Conservation (phyloP, 345 rosid species). For the Kernera saxatilis region DNA sequence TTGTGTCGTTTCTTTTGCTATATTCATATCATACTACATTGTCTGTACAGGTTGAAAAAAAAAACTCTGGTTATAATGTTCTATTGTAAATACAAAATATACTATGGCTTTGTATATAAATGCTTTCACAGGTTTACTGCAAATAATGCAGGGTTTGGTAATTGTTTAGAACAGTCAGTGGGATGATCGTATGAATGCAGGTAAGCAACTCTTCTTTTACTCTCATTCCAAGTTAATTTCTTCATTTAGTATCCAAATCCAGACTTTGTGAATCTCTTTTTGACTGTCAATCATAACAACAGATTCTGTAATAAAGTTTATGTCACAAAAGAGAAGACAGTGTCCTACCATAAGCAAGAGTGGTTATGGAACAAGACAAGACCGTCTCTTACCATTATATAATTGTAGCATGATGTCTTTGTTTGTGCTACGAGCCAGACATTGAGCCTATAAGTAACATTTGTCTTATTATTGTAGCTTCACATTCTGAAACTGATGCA, state of each 20-base stretch:
- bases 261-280: background rate
- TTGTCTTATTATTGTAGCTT: background rate
- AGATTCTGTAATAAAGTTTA: background rate
- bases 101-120: background rate
- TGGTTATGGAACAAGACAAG: background rate
- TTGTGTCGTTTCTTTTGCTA: conserved; percentile 9
- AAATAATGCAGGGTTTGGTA: background rate
- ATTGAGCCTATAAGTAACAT: background rate
- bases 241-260: background rate
- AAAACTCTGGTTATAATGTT: background rate
- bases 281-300: background rate
- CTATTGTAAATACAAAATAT: background rate
- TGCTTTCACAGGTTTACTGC: background rate
- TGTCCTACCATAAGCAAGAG: background rate
- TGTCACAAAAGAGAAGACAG: background rate
- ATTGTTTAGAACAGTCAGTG: background rate
- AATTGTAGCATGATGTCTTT: background rate
- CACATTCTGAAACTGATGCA: background rate
- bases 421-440: background rate
- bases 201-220: background rate
- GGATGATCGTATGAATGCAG: background rate
- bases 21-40: background rate
- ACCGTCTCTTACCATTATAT: background rate
- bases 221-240: background rate
- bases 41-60: conserved; percentile 16